These are phyloP conservation scores for Wickerhamiella azymoides DNA, from an alignment of 805 yeast species.

Conservation along the genomic window DNA sequence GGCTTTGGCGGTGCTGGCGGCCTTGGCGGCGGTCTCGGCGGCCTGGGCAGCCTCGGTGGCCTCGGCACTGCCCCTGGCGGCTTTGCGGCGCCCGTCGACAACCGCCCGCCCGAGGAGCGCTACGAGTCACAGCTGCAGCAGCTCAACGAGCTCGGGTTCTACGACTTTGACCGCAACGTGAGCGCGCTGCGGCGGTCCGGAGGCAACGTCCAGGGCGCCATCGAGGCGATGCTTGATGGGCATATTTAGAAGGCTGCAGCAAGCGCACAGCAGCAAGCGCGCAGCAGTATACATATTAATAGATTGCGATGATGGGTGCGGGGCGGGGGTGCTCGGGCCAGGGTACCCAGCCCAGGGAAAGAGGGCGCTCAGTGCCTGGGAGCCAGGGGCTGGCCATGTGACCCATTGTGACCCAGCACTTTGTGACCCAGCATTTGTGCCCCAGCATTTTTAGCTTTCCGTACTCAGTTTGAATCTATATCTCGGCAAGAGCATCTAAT, in stretches of 20 bases:
- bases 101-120: conserved; percentile 67
- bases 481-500: too few species aligned
- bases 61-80: conserved; percentile 10
- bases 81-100: conserved; percentile 35
- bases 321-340: too few species aligned
- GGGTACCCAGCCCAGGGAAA: too few species aligned
- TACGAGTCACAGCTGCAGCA: conserved; percentile 60
- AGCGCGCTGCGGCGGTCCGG: conserved; percentile 89
- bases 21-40: conserved; percentile 19
- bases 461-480: too few species aligned
- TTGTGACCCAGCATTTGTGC: too few species aligned
- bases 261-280: neutral
- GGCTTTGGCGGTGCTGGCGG: conserved; percentile 14
- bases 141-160: conserved; percentile 73
- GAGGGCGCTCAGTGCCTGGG: too few species aligned
- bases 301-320: too few species aligned
- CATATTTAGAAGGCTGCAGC: conserved; percentile 29
- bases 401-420: too few species aligned
- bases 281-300: neutral
- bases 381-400: too few species aligned
- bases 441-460: too few species aligned
- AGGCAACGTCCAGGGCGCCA: conserved; percentile 94
- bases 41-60: conserved; percentile 17
- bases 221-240: conserved; percentile 68
- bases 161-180: conserved; percentile 83